Conservation (phyloP, 202 grass and related monocot genomes). For the Schoenoplectus triqueter region DNA sequence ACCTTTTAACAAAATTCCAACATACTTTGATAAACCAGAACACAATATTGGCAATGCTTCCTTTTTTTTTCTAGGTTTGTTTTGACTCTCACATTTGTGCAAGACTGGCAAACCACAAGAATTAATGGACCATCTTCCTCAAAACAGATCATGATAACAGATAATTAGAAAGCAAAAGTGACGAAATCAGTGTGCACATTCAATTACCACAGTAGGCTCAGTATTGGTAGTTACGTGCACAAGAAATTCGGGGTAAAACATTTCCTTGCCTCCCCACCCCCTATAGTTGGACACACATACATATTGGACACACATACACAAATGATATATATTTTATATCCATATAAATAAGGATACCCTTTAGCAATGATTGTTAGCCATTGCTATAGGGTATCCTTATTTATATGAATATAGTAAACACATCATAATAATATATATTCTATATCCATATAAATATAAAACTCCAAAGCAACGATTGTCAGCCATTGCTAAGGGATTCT, state of each 20-base stretch:
- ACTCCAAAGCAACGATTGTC: too few species aligned
- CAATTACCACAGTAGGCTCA: background rate
- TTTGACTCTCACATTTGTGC: background rate
- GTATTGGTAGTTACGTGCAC: background rate
- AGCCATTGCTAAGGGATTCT: too few species aligned
- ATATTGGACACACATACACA: too few species aligned
- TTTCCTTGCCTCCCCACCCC: background rate
- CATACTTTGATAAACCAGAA: background rate
- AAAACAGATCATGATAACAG: background rate
- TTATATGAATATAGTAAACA: too few species aligned
- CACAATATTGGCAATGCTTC: background rate
- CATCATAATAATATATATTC: too few species aligned
- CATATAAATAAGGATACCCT: too few species aligned
- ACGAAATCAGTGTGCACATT: background rate
- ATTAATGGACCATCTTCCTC: background rate
- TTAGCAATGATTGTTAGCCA: too few species aligned
- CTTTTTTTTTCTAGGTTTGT: background rate
- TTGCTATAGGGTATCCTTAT: too few species aligned
- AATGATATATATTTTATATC: too few species aligned
- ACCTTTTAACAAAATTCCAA: background rate
- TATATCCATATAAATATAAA: too few species aligned
- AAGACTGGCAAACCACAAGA: background rate
- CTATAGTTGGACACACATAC: too few species aligned
- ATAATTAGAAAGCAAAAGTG: slow-evolving; percentile 2
- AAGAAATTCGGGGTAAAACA: background rate